phyloP scores from a whole-genome alignment of 495 filamentous ascomycete species.

The Pseudevernia furfuracea region DNA sequence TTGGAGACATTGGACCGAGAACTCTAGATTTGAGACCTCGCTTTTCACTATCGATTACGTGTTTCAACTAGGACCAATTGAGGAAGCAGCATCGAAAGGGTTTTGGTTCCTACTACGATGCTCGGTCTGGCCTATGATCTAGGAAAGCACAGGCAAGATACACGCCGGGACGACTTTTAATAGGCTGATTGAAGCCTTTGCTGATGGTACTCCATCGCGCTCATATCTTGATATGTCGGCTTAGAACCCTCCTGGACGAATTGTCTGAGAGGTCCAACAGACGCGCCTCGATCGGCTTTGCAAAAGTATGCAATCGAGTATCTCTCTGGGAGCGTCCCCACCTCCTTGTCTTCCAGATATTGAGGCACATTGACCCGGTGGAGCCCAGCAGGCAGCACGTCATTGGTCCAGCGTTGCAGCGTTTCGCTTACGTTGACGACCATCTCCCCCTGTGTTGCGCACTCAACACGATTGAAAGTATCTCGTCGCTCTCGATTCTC shows the following conservation, averaged over 20 bases:
- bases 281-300: conserved; percentile 9
- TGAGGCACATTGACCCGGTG: conserved; percentile 14
- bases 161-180: no score
- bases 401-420: conserved; percentile 24
- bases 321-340: conserved; percentile 1
- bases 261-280: not conserved
- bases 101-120: no score
- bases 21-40: no score
- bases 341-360: not conserved
- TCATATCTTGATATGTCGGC: conserved; percentile 1
- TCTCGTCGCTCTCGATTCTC: conserved; percentile 33
- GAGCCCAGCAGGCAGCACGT: conserved; percentile 14
- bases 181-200: no score
- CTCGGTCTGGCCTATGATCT: no score
- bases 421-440: conserved; percentile 40
- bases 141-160: no score
- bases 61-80: no score
- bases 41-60: no score
- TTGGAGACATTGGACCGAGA: no score
- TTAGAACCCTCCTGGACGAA: not conserved
- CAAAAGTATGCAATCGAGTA: conserved; percentile 7
- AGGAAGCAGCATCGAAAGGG: no score
- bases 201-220: conserved; percentile 20
- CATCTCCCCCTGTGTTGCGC: conserved; percentile 31
- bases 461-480: conserved; percentile 36